These are phyloP conservation scores for Microcyclosporella mali DNA, from an alignment of 2,329 filamentous ascomycete species.

Conservation along the genomic window DNA sequence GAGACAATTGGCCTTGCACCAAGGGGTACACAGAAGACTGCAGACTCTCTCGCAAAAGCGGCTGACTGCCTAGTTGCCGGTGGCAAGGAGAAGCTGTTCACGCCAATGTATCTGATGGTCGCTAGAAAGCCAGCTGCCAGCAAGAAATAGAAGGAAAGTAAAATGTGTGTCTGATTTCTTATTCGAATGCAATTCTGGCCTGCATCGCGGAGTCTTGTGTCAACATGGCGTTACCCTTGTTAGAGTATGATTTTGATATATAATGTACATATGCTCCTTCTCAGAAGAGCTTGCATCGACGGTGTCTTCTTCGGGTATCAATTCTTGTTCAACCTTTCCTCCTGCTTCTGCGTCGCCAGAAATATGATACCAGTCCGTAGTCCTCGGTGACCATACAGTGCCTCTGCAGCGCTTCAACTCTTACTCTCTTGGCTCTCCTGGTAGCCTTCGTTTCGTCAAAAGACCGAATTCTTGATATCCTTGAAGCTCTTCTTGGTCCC, in stretches of 20 bases:
- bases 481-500: slow-evolving; percentile 34
- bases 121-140: slow-evolving; percentile 66
- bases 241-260: slow-evolving; percentile 5
- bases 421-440: no score
- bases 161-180: slow-evolving; percentile 1
- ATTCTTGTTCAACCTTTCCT: no score
- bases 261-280: slow-evolving; percentile 7
- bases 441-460: no score
- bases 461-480: slow-evolving; percentile 34
- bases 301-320: neutral
- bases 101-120: slow-evolving; percentile 97
- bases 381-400: no score
- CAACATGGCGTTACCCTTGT: slow-evolving; percentile 10
- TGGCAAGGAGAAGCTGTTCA: slow-evolving; percentile 83
- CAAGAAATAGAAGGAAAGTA: slow-evolving; percentile 1
- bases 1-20: slow-evolving; percentile 76
- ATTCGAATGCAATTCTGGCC: neutral
- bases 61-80: slow-evolving; percentile 84
- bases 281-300: neutral
- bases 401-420: no score
- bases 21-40: slow-evolving; percentile 83
- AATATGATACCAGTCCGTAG: neutral
- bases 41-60: slow-evolving; percentile 74
- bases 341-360: neutral
- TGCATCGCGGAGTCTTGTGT: slow-evolving; percentile 3